These are phyloP conservation scores for Orbilia brochopaga DNA, from an alignment of 2,329 filamentous ascomycete genomes.

Conservation along the genomic window DNA sequence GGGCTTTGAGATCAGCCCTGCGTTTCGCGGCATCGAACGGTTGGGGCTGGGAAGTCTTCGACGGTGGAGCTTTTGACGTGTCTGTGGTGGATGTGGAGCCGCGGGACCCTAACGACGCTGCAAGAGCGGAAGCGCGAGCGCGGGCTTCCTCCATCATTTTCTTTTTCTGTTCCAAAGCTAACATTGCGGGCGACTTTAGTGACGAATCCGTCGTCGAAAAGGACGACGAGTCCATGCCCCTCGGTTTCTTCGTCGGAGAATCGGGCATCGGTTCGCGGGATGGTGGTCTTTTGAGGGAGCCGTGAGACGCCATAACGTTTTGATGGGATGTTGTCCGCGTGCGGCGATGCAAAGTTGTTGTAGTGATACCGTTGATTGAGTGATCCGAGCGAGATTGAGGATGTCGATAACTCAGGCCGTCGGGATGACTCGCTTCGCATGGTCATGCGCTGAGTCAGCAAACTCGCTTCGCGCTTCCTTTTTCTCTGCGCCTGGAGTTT, in stretches of 20 bases:
- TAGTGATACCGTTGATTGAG: not conserved
- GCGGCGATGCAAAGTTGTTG: not conserved
- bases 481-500: not conserved
- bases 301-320: slow-evolving; percentile 30
- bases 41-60: slow-evolving; percentile 30
- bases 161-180: slow-evolving; percentile 53
- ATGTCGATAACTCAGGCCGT: not conserved
- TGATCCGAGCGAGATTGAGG: not conserved
- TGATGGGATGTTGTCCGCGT: not conserved
- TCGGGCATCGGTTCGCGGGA: slow-evolving; percentile 36
- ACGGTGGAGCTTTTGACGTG: slow-evolving; percentile 14
- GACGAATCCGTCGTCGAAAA: not conserved
- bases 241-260: slow-evolving; percentile 42
- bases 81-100: slow-evolving; percentile 20
- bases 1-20: slow-evolving; percentile 77
- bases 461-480: not conserved
- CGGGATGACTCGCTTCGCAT: not conserved
- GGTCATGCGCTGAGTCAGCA: not conserved
- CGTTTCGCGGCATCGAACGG: slow-evolving; percentile 66
- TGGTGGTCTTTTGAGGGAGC: slow-evolving; percentile 44
- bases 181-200: slow-evolving; percentile 3
- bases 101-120: slow-evolving; percentile 49
- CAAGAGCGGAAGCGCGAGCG: slow-evolving; percentile 53
- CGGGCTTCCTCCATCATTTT: slow-evolving; percentile 55
- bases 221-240: slow-evolving; percentile 32